Evolutionary conservation across 495 filamentous ascomycete species (phyloP).

Genomic region (Chaetomium fimeti): DNA sequence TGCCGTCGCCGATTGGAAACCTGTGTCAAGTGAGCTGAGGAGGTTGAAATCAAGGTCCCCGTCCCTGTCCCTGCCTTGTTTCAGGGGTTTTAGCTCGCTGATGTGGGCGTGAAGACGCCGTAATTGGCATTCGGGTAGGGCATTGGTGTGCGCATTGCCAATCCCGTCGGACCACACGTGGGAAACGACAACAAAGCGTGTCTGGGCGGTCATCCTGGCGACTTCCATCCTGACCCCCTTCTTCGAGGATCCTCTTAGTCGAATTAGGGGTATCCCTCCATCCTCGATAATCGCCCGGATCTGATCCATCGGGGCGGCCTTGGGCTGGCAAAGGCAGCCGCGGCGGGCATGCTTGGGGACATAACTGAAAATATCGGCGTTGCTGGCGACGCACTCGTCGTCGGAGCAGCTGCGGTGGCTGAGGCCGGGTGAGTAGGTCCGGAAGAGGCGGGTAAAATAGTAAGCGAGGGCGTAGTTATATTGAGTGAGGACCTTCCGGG

Average conservation of each 20-base stretch:
- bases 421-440: constrained; percentile 13
- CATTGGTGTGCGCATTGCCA: constrained; percentile 24
- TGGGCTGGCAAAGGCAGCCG: constrained; percentile 26
- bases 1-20: constrained; percentile 20
- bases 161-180: constrained; percentile 29
- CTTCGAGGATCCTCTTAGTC: constrained; percentile 10
- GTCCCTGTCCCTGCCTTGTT: constrained; percentile 6
- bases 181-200: constrained; percentile 25
- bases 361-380: constrained; percentile 26
- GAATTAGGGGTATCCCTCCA: constrained; percentile 27
- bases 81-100: constrained; percentile 19
- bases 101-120: constrained; percentile 23
- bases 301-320: constrained; percentile 21
- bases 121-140: constrained; percentile 29
- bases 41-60: constrained; percentile 17
- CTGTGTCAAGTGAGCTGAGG: constrained; percentile 23
- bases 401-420: constrained; percentile 25
- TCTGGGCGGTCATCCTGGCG: constrained; percentile 21
- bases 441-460: constrained; percentile 28
- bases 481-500: constrained; percentile 22
- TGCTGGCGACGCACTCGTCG: constrained; percentile 26
- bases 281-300: constrained; percentile 26
- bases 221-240: constrained; percentile 20
- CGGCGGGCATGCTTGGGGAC: constrained; percentile 26
- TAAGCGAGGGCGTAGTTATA: constrained; percentile 29